Percentiles rank a stretch among this genome's conserved stretches.
These are phyloP conservation scores for Protomyces inouyei DNA, from an alignment of 1,139 yeast species.

Conservation along the genomic window DNA sequence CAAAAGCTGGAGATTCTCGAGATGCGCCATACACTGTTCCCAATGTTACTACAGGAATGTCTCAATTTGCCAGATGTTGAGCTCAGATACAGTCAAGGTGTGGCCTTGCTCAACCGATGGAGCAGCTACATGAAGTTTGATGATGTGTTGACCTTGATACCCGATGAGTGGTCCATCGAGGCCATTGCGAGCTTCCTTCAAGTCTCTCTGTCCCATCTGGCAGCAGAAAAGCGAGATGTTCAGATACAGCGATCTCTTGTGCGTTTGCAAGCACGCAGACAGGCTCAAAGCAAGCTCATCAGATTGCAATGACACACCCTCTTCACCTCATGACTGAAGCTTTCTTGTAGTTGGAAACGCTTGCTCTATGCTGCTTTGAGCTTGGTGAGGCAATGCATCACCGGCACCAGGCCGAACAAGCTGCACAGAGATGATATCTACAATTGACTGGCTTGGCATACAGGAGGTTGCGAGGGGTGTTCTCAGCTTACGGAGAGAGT, in stretches of 20 bases:
- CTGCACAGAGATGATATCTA: too few species aligned
- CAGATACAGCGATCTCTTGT: constrained; percentile 16
- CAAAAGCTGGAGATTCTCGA: constrained; percentile 21
- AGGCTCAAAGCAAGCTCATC: not conserved
- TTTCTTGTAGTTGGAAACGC: too few species aligned
- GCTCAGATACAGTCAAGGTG: constrained; percentile 35
- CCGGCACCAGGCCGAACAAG: too few species aligned
- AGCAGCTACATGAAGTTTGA: constrained; percentile 36
- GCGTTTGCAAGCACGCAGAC: constrained; percentile 2
- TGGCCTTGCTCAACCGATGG: constrained; percentile 37
- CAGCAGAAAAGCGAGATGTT: constrained; percentile 31
- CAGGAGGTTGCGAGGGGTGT: too few species aligned
- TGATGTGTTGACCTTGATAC: constrained; percentile 37
- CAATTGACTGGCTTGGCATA: too few species aligned
- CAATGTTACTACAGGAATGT: constrained; percentile 36
- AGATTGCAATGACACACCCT: too few species aligned
- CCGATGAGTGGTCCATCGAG: constrained; percentile 41
- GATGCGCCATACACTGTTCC: constrained; percentile 36
- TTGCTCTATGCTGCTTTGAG: too few species aligned
- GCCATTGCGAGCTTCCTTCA: constrained; percentile 37
- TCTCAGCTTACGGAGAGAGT: too few species aligned
- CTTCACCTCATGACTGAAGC: too few species aligned
- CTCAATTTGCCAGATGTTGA: constrained; percentile 35
- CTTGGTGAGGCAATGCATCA: too few species aligned
- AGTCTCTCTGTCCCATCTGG: constrained; percentile 31